Evolutionary conservation across 768 basidiomycete genomes (phyloP).

Genomic region (Russula brevipes): DNA sequence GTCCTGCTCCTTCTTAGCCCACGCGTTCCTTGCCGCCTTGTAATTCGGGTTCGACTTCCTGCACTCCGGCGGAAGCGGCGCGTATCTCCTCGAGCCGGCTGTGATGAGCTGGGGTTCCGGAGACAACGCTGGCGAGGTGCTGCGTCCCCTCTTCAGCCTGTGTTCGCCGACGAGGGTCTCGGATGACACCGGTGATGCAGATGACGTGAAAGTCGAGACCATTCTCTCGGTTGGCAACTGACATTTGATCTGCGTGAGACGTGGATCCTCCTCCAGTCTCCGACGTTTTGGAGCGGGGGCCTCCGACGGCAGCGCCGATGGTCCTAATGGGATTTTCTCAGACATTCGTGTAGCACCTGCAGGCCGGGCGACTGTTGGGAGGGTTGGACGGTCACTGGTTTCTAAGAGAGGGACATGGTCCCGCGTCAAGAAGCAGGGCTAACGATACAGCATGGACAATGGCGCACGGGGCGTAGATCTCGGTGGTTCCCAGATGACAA

Average conservation of each 20-base stretch:
- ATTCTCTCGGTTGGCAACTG: not conserved
- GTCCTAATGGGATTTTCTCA: not conserved
- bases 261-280: not conserved
- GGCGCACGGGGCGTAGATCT: not conserved
- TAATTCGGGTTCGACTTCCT: constrained; percentile 8
- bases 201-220: not conserved
- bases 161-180: constrained; percentile 13
- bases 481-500: not conserved
- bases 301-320: not conserved
- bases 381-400: not conserved
- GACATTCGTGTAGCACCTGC: not conserved
- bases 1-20: constrained; percentile 18
- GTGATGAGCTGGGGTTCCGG: constrained; percentile 2
- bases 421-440: not conserved
- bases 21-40: constrained; percentile 12
- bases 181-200: constrained; percentile 4
- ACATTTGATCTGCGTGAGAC: not conserved
- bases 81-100: constrained; percentile 20
- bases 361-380: not conserved
- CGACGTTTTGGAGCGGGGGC: constrained; percentile 8
- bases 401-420: not conserved
- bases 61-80: constrained; percentile 20
- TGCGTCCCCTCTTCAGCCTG: constrained; percentile 20
- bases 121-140: constrained; percentile 15
- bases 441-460: not conserved